Conservation (phyloP, 805 yeast genomes). For the Candida schatavii region DNA sequence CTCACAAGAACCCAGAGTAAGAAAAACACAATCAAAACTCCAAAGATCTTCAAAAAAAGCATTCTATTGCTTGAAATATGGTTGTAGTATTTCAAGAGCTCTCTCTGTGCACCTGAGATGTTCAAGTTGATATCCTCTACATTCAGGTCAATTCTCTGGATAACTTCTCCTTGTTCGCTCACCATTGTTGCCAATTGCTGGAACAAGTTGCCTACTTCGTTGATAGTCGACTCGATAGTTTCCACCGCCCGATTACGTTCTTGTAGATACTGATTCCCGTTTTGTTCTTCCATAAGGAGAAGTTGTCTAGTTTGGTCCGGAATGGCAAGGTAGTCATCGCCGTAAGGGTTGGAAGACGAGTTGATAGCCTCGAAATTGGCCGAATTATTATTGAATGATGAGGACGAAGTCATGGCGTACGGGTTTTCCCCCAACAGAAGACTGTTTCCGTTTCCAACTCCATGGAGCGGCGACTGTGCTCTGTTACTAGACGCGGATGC, state of each 20-base stretch:
- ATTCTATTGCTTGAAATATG: conserved; percentile 87
- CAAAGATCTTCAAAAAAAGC: conserved; percentile 87
- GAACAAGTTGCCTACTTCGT: conserved; percentile 92
- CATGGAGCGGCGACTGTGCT: conserved; percentile 6
- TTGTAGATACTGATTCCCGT: conserved; percentile 68
- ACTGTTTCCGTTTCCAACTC: background rate
- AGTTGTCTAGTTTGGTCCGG: conserved; percentile 84
- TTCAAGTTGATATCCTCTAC: conserved; percentile 91
- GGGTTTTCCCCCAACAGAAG: conserved; percentile 37
- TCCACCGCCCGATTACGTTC: conserved; percentile 90
- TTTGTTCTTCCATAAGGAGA: conserved; percentile 79
- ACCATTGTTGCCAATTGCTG: conserved; percentile 97
- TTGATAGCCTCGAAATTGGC: conserved; percentile 17
- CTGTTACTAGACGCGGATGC: conserved; percentile 17
- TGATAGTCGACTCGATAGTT: conserved; percentile 94
- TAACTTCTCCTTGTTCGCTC: conserved; percentile 93
- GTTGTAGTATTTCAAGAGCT: conserved; percentile 84
- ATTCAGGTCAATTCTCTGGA: conserved; percentile 91
- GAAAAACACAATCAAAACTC: conserved; percentile 75
- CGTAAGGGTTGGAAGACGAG: conserved; percentile 21
- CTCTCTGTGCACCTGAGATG: conserved; percentile 92
- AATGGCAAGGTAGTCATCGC: conserved; percentile 56
- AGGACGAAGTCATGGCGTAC: conserved; percentile 15
- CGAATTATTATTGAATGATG: conserved; percentile 17
- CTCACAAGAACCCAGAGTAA: conserved; percentile 77